These are phyloP conservation scores for Kondoa subrosea DNA, from an alignment of 768 basidiomycete genomes.

Conservation along the genomic window DNA sequence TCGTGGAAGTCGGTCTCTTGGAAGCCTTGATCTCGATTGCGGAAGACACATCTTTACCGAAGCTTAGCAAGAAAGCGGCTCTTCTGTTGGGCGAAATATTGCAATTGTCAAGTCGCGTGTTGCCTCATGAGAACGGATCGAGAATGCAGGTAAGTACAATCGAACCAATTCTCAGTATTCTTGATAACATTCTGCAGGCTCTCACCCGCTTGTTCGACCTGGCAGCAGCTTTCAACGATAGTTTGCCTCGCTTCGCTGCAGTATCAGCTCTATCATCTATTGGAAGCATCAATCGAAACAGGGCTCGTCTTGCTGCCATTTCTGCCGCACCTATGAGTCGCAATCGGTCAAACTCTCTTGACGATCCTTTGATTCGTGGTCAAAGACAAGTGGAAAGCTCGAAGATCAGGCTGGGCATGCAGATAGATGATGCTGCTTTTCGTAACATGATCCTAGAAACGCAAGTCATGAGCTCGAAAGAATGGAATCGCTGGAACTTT, in stretches of 20 bases:
- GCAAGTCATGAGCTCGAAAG: conserved; percentile 62
- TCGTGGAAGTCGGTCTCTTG: conserved; percentile 69
- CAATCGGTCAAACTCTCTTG: conserved; percentile 39
- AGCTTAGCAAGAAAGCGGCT: conserved; percentile 51
- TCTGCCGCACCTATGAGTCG: conserved; percentile 37
- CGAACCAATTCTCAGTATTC: neutral
- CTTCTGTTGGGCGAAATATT: conserved; percentile 79
- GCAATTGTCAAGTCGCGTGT: conserved; percentile 65
- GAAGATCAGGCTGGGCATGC: conserved; percentile 73
- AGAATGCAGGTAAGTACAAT: conserved; percentile 50
- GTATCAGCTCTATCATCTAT: conserved; percentile 70
- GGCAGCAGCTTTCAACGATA: conserved; percentile 56
- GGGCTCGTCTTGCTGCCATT: conserved; percentile 38
- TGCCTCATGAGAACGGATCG: conserved; percentile 67
- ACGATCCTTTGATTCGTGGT: conserved; percentile 59
- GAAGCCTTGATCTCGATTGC: conserved; percentile 76
- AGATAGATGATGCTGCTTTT: conserved; percentile 89
- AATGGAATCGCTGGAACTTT: conserved; percentile 81
- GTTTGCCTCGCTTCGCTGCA: conserved; percentile 63
- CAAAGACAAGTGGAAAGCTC: conserved; percentile 81
- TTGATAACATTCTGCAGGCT: conserved; percentile 38
- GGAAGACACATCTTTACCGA: conserved; percentile 45
- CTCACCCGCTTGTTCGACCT: conserved; percentile 69
- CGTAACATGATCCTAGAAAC: conserved; percentile 69
- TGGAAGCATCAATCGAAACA: conserved; percentile 81